phyloP scores from a whole-genome alignment of 106 monocot species.

The Platanthera zijinensis region DNA sequence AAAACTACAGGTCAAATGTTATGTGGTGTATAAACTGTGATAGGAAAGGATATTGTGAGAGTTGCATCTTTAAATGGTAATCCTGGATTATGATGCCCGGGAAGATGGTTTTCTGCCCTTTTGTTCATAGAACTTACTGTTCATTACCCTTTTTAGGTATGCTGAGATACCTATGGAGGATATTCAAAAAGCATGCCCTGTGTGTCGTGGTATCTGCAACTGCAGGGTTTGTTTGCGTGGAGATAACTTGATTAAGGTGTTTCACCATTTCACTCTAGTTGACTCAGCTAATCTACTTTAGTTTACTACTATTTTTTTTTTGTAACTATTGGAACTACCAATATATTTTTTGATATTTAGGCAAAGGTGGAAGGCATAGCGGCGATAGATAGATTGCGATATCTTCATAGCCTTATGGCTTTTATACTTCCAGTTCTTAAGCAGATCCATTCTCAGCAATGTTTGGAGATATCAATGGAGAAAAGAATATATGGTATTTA shows the following conservation, averaged over 20 bases:
- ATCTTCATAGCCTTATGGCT: conserved; percentile 72
- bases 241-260: conserved; percentile 82
- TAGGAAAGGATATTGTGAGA: conserved; percentile 65
- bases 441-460: conserved; percentile 71
- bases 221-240: conserved; percentile 68
- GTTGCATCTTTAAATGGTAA: conserved; percentile 75
- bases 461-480: conserved; percentile 73
- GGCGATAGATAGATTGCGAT: conserved; percentile 55
- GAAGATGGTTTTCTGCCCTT: conserved; percentile 1
- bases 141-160: conserved; percentile 35
- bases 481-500: conserved; percentile 55
- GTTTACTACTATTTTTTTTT: not conserved
- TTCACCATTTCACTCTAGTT: not conserved
- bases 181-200: conserved; percentile 66
- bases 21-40: conserved; percentile 70
- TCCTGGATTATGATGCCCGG: not conserved
- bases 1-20: conserved; percentile 38
- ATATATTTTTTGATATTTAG: conserved; percentile 28
- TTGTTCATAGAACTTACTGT: not conserved
- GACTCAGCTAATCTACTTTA: not conserved
- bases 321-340: not conserved
- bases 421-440: conserved; percentile 74
- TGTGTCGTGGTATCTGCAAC: conserved; percentile 84
- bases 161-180: conserved; percentile 72
- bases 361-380: conserved; percentile 61